Evolutionary conservation across 148 eudicot species (phyloP).

Genomic region (Dianthus caryophyllus): DNA sequence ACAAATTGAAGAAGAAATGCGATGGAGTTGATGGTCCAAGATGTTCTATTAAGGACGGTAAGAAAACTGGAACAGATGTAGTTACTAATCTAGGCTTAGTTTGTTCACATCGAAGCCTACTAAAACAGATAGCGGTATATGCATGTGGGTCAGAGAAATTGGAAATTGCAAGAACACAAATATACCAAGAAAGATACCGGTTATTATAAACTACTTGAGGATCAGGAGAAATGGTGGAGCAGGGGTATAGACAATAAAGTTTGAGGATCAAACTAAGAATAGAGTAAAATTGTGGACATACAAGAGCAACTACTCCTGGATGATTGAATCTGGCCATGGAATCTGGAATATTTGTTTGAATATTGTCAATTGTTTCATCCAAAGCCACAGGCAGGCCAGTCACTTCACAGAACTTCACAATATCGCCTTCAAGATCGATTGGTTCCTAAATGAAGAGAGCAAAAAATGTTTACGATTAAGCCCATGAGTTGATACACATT

Average conservation of each 20-base stretch:
- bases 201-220: neutral
- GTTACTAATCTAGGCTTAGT: neutral
- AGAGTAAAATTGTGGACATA: conserved; percentile 36
- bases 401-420: conserved; percentile 78
- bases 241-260: neutral
- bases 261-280: neutral
- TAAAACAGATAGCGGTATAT: neutral
- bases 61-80: neutral
- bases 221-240: neutral
- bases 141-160: neutral
- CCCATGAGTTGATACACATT: no score
- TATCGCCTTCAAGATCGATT: conserved; percentile 62
- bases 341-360: conserved; percentile 48
- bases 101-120: neutral
- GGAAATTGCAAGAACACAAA: neutral
- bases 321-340: conserved; percentile 59
- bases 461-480: conserved; percentile 11
- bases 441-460: conserved; percentile 65
- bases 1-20: neutral
- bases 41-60: neutral
- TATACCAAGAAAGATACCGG: neutral
- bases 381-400: conserved; percentile 88
- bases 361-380: conserved; percentile 76
- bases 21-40: neutral
- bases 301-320: conserved; percentile 83